These are phyloP conservation scores for Hypoxylon sp. DNA, from an alignment of 2,329 filamentous ascomycete species.

Conservation along the genomic window DNA sequence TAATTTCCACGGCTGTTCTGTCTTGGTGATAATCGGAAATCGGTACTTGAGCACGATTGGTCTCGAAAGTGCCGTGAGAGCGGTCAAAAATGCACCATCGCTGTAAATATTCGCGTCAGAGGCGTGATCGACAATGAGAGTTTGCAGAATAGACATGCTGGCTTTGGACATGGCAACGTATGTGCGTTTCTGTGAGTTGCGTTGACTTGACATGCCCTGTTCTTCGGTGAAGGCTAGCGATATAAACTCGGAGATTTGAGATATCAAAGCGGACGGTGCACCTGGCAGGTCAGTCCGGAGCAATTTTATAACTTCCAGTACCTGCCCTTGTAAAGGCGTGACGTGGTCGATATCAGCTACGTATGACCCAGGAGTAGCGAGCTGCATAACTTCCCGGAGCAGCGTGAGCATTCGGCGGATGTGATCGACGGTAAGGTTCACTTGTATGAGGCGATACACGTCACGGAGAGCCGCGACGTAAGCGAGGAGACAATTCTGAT, in stretches of 20 bases:
- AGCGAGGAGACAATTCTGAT: constrained; percentile 86
- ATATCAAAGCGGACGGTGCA: constrained; percentile 76
- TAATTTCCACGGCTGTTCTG: constrained; percentile 80
- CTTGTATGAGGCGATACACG: constrained; percentile 80
- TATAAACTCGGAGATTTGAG: constrained; percentile 76
- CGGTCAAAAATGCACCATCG: constrained; percentile 73
- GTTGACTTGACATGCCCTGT: constrained; percentile 52
- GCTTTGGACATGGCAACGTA: constrained; percentile 91
- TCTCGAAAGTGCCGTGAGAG: constrained; percentile 74
- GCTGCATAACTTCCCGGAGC: constrained; percentile 76
- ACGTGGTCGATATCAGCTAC: constrained; percentile 78
- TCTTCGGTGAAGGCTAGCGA: constrained; percentile 73
- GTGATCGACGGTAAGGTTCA: constrained; percentile 70
- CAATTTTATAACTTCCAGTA: constrained; percentile 75
- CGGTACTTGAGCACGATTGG: constrained; percentile 85
- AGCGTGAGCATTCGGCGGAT: constrained; percentile 78
- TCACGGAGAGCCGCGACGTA: constrained; percentile 82
- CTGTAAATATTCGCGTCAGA: constrained; percentile 75
- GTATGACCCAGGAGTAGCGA: constrained; percentile 76
- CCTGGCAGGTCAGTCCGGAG: constrained; percentile 74
- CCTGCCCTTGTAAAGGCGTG: constrained; percentile 77
- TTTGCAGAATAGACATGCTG: constrained; percentile 77
- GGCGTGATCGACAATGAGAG: constrained; percentile 70
- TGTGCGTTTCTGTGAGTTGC: constrained; percentile 70
- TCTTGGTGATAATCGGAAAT: constrained; percentile 78